Percentiles rank a stretch among this genome's conserved stretches.
Conservation (phyloP, 805 yeast species). For the Cyberlindnera misumaiensis region DNA sequence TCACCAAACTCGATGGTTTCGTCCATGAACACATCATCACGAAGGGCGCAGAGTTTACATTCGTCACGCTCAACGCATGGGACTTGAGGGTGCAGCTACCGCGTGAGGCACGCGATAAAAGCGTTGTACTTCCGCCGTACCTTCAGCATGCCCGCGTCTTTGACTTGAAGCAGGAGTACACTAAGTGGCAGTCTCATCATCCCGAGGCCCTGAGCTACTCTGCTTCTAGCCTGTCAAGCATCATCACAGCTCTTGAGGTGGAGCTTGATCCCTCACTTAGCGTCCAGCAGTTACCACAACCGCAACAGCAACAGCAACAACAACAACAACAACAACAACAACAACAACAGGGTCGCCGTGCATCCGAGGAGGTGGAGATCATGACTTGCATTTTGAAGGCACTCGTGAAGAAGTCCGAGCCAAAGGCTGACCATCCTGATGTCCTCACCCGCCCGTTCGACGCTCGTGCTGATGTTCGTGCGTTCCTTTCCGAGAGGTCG, state of each 20-base stretch:
- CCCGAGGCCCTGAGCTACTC: conserved; percentile 38
- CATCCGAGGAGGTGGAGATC: conserved; percentile 40
- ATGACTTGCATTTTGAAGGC: conserved; percentile 38
- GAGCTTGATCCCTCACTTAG: conserved; percentile 8
- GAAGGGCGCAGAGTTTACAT: conserved; percentile 45
- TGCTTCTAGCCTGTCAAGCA: conserved; percentile 23
- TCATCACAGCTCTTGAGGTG: conserved; percentile 25
- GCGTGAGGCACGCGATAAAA: conserved; percentile 75
- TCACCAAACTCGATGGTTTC: conserved; percentile 43
- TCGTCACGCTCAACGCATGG: conserved; percentile 64
- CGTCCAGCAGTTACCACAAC: conserved; percentile 12
- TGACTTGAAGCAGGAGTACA: conserved; percentile 68
- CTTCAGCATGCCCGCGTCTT: conserved; percentile 71
- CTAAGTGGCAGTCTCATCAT: conserved; percentile 61
- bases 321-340: neutral
- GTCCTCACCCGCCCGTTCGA: conserved; percentile 73
- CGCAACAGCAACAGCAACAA: conserved; percentile 10
- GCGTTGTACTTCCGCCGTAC: conserved; percentile 64
- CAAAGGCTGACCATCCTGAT: conserved; percentile 40
- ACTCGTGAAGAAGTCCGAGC: conserved; percentile 41
- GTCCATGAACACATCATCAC: conserved; percentile 38
- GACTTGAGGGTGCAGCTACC: conserved; percentile 71
- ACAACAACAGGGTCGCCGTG: conserved; percentile 30
- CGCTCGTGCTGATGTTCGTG: conserved; percentile 60
- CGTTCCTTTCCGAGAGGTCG: conserved; percentile 65